Base-by-base conservation (phyloP, 2,329 filamentous ascomycete species). In the Malbranchea cinnamomea region DNA sequence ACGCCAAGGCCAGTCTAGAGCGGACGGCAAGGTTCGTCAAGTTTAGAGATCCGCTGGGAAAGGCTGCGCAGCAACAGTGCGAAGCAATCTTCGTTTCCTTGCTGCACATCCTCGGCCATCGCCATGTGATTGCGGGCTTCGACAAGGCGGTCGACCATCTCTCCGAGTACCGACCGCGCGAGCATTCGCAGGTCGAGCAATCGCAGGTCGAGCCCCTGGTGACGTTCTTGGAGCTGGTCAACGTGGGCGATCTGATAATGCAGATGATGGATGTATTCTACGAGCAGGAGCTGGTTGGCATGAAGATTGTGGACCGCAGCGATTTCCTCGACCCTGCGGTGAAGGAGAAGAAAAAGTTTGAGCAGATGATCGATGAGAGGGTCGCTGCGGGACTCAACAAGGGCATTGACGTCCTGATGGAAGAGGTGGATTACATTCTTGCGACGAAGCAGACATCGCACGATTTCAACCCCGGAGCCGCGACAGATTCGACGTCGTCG, bases 211-310 rank as follows among this genome's bases (percentile, higher is more conserved):
- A 84, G 32, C 89, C 89, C 2, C 67, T 98, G 3, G 84, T 94
- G 26, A 94, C 82, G 1, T 98, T 98, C 46, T 73, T 98, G 37
- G 89, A 98, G 57, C 70, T 98, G 16, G 89, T 98, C 52, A 98
- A 98, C 49, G 87, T 98, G 1, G 89, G 89, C 35, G 89, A 98
- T 52, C 66, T 98, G 34, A 98, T 98, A 44, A 83, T 91, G 36
- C 89, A 98, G 53, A 98, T 98, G 89, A 74, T 98, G 35, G 89
- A 98, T 50, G 84, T 98, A 19, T 98, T 98, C 51, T 98, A 92
- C 56, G 80, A 92, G 50, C 89, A 95, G 57, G 89, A 98, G 57
- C 69, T 98, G 16, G 74, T 84, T 4, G 70, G 73, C 1, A 71
- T 79, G 9, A 80, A 80, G 45, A 74, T 98, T 31, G 79, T 79